Conservation (phyloP, 1,139 yeast genomes). For the Suhomyces bribrorum region DNA sequence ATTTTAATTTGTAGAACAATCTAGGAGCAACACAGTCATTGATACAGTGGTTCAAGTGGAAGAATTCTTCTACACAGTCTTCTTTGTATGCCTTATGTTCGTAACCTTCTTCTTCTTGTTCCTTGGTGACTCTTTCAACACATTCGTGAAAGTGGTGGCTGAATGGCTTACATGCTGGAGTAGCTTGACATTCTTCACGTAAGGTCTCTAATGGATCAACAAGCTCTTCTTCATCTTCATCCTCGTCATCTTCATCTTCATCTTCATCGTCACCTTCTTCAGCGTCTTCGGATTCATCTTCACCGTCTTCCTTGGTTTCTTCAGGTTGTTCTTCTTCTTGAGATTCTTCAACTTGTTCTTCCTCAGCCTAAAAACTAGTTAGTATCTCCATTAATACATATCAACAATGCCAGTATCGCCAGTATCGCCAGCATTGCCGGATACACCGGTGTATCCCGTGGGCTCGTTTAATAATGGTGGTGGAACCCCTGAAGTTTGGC, state of each 20-base stretch:
- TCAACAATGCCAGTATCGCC: too few relatives aligned
- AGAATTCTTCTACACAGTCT: conserved; percentile 97
- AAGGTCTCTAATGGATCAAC: conserved; percentile 69
- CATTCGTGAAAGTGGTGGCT: conserved; percentile 94
- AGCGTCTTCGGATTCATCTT: conserved; percentile 39
- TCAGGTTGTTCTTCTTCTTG: conserved; percentile 24
- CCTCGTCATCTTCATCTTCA: conserved; percentile 60
- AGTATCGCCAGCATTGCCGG: too few relatives aligned
- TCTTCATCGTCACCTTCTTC: conserved; percentile 50
- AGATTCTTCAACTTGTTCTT: conserved; percentile 18
- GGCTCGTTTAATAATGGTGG: too few relatives aligned
- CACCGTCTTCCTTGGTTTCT: conserved; percentile 35
- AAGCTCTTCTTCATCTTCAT: conserved; percentile 74
- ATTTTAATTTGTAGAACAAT: conserved; percentile 83
- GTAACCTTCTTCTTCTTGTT: conserved; percentile 79
- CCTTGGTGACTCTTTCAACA: conserved; percentile 89
- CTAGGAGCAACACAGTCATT: conserved; percentile 93
- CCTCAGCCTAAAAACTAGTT: conserved; percentile 21
- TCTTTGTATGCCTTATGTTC: conserved; percentile 83
- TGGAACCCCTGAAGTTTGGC: too few relatives aligned
- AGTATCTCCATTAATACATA: background rate
- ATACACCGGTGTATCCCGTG: too few relatives aligned
- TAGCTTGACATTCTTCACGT: conserved; percentile 66
- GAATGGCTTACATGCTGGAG: conserved; percentile 69
- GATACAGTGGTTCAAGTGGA: conserved; percentile 93